These are phyloP conservation scores for Phyllosticta citriasiana DNA, from an alignment of 2,329 filamentous ascomycete species.

Conservation along the genomic window DNA sequence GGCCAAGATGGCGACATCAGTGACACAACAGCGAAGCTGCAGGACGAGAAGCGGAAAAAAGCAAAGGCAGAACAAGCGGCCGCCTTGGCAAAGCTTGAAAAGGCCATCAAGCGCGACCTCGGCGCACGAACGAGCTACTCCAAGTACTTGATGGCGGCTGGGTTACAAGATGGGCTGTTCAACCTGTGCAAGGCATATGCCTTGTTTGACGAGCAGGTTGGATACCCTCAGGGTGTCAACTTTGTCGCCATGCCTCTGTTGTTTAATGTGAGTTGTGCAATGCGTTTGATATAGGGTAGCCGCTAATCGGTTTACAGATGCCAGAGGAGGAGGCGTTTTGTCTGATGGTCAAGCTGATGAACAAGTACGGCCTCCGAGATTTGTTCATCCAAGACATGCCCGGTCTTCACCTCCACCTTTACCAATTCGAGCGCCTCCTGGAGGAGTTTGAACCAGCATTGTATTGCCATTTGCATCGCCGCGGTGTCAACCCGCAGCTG, in stretches of 20 bases:
- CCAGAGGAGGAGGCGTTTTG: slow-evolving; percentile 95
- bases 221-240: slow-evolving; percentile 91
- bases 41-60: slow-evolving; percentile 58
- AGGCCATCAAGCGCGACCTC: slow-evolving; percentile 80
- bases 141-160: slow-evolving; percentile 84
- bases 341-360: slow-evolving; percentile 87
- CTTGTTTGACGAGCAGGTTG: slow-evolving; percentile 84
- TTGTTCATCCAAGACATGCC: slow-evolving; percentile 96
- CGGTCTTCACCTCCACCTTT: slow-evolving; percentile 82
- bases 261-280: slow-evolving; percentile 60
- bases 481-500: slow-evolving; percentile 78
- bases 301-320: slow-evolving; percentile 52
- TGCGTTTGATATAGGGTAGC: slow-evolving; percentile 13
- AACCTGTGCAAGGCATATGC: slow-evolving; percentile 97
- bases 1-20: slow-evolving; percentile 52
- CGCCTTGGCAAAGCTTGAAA: slow-evolving; percentile 74
- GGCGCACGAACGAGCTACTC: slow-evolving; percentile 92
- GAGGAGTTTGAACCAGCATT: slow-evolving; percentile 91
- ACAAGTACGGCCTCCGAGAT: slow-evolving; percentile 85
- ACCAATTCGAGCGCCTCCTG: slow-evolving; percentile 87
- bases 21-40: slow-evolving; percentile 50
- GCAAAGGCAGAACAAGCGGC: slow-evolving; percentile 68
- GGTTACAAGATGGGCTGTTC: slow-evolving; percentile 86
- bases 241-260: slow-evolving; percentile 94
- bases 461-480: slow-evolving; percentile 85